Base-by-base conservation (phyloP, 805 yeast species). In the Lipomyces starkeyi region DNA sequence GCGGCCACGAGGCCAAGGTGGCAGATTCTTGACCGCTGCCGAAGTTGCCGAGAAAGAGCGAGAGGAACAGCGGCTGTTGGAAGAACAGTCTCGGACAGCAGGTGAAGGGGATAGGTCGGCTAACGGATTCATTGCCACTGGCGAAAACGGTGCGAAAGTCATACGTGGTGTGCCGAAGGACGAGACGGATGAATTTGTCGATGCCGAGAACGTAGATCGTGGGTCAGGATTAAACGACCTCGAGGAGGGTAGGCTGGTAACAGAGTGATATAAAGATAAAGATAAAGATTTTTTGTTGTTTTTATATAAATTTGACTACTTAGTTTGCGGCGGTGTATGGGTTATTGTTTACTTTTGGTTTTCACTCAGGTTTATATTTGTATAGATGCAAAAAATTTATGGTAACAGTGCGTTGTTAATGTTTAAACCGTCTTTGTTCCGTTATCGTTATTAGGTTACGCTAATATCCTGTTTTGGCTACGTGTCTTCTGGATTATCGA, bases 1-100 rank as follows among this genome's bases (percentile, higher is more conserved):
- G 77, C 86, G 99, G 78, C 98, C 99, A 17, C 87, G 99, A 74
- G 99, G 99, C 34, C 98, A 95, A 80, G 99, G 99, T 40, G 99
- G 99, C 6, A 83, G 99, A 69, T 95, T 95, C 73, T 80, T 95
- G 68, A 95, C 99, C 0, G 97, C 98, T 14, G 97, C 97, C 11
- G 91, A 86, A 71, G 89, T 86, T 58, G 88, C 86, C 13, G 89
- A 84, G 69, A 80, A 84, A 65, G 90, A 87, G 61, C 76, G 82
- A 62, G 76, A 77, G 68, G 82, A 77, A 63, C 34, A 53, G 56
- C 56, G 29, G 7, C 34, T 53, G 20, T 35, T n/a, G 17, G 34
- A 53, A 17, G 56, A 29, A 17, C 56, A 53, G 34, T 27, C 27
- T 25, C 56, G 32, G 34, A 3, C 25, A 17, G 20, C 49, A 17